These are phyloP conservation scores for Corniculantispora saksenae DNA, from an alignment of 2,329 filamentous ascomycete species.

Conservation along the genomic window DNA sequence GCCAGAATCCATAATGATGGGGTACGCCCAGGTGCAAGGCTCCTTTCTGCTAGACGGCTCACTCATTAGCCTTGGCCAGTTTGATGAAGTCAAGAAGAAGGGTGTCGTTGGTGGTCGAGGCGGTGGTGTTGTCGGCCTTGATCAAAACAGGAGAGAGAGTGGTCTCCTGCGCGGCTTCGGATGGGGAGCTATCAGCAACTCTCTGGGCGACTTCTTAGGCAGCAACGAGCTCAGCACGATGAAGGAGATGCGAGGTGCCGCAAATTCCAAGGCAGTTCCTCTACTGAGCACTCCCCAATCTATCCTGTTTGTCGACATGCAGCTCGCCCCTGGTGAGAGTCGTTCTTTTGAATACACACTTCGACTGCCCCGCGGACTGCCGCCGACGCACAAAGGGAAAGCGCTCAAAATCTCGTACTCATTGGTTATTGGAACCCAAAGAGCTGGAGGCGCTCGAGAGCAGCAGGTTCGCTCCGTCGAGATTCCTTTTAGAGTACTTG, in stretches of 20 bases:
- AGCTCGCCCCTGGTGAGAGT: conserved; percentile 84
- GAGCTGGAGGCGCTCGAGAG: conserved; percentile 74
- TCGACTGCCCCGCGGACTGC: conserved; percentile 81
- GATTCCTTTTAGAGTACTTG: conserved; percentile 87
- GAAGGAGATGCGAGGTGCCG: conserved; percentile 88
- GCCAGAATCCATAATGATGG: conserved; percentile 93
- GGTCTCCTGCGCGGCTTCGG: conserved; percentile 82
- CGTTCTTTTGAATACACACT: conserved; percentile 86
- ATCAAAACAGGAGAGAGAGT: conserved; percentile 70
- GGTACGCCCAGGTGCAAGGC: conserved; percentile 90
- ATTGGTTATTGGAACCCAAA: conserved; percentile 87
- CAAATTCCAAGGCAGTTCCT: conserved; percentile 83
- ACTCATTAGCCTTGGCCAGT: conserved; percentile 82
- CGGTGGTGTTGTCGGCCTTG: conserved; percentile 81
- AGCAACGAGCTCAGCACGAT: conserved; percentile 87
- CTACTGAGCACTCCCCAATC: conserved; percentile 94
- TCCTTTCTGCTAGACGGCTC: conserved; percentile 92
- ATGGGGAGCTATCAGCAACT: conserved; percentile 86
- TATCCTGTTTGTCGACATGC: conserved; percentile 90
- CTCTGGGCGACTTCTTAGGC: conserved; percentile 83
- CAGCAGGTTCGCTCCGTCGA: conserved; percentile 89
- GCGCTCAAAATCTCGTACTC: conserved; percentile 93
- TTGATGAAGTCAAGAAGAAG: conserved; percentile 95
- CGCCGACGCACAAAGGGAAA: conserved; percentile 86
- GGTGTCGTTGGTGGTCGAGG: conserved; percentile 86